phyloP scores from a whole-genome alignment of 2,329 filamentous ascomycete species.

The Verruconis gallopava region DNA sequence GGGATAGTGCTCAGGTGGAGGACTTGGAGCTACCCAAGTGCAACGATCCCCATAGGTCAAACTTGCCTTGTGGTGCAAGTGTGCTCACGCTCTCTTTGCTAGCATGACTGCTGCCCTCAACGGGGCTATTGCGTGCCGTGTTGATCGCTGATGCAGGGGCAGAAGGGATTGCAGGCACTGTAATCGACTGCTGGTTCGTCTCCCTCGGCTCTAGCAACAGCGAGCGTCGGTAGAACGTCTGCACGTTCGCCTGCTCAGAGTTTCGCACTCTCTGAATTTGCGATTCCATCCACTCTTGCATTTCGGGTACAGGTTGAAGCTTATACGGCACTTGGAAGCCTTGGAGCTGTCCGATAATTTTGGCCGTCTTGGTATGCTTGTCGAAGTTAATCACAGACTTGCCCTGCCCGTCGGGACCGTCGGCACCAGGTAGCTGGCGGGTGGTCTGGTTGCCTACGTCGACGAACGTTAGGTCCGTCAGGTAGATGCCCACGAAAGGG shows the following conservation, averaged over 20 bases:
- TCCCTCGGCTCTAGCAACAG: slow-evolving; percentile 64
- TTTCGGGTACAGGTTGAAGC: slow-evolving; percentile 66
- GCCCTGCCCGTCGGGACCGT: slow-evolving; percentile 45
- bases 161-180: neutral
- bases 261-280: slow-evolving; percentile 64
- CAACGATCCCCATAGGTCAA: slow-evolving; percentile 10
- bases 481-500: slow-evolving; percentile 89
- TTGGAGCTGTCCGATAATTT: slow-evolving; percentile 90
- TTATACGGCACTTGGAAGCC: slow-evolving; percentile 91
- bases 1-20: neutral
- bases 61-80: slow-evolving; percentile 9
- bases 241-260: slow-evolving; percentile 45
- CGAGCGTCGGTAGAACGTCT: slow-evolving; percentile 69
- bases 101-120: neutral
- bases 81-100: slow-evolving; percentile 7
- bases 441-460: slow-evolving; percentile 86
- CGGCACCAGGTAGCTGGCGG: slow-evolving; percentile 54
- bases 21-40: slow-evolving; percentile 2
- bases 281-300: slow-evolving; percentile 84
- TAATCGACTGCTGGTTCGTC: slow-evolving; percentile 6
- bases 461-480: slow-evolving; percentile 92
- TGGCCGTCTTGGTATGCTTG: slow-evolving; percentile 87
- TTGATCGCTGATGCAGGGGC: neutral
- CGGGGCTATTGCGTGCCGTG: neutral
- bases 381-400: slow-evolving; percentile 80